Conservation (phyloP, 2,329 filamentous ascomycete genomes). For the Albophoma yamanashiensis region DNA sequence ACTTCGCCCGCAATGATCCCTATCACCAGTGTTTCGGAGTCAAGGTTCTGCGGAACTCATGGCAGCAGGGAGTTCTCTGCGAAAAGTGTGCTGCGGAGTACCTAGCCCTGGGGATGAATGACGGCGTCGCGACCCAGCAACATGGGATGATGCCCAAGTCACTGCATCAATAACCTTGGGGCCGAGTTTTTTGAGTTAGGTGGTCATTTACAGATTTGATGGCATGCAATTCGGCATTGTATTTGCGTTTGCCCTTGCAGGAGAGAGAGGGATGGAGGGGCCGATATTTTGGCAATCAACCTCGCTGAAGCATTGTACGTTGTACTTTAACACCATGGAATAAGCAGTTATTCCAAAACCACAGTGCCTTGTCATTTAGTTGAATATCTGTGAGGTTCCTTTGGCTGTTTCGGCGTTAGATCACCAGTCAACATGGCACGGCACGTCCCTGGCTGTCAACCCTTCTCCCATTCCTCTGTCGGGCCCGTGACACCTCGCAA, state of each 20-base stretch:
- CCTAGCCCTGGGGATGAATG: not conserved
- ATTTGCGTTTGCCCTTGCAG: not conserved
- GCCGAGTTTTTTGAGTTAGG: not conserved
- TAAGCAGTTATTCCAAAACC: not conserved
- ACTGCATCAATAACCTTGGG: not conserved
- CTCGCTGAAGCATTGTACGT: not conserved
- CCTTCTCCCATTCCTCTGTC: not conserved
- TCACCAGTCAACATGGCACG: not conserved
- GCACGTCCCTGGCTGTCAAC: not conserved
- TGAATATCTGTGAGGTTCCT: not conserved
- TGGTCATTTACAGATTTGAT: too few species aligned
- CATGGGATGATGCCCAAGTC: not conserved
- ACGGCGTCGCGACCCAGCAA: not conserved
- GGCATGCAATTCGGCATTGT: not conserved
- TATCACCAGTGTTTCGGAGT: slow-evolving; percentile 59
- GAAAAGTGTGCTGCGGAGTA: slow-evolving; percentile 27
- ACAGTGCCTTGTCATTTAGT: not conserved
- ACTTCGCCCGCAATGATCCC: slow-evolving; percentile 63
- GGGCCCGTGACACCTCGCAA: not conserved
- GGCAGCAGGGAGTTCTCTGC: slow-evolving; percentile 44
- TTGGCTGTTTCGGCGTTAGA: not conserved
- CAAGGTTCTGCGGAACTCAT: slow-evolving; percentile 52
- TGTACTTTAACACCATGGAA: not conserved
- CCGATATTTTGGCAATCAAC: not conserved
- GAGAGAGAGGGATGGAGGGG: too few species aligned